These are phyloP conservation scores for Orbilia quercus DNA, from an alignment of 2,329 filamentous ascomycete species.

Conservation along the genomic window DNA sequence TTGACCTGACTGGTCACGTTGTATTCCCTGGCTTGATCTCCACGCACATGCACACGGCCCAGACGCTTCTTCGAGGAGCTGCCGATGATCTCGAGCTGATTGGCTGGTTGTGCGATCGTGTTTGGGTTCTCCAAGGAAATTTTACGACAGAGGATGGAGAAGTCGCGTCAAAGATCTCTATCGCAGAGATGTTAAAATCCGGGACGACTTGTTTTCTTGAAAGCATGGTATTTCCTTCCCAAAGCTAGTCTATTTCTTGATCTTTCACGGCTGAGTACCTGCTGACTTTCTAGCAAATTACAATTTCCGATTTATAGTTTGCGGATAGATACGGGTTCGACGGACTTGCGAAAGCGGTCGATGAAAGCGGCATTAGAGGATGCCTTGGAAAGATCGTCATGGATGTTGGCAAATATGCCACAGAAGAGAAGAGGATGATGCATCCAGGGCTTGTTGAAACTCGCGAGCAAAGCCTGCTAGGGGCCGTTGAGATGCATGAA, in stretches of 20 bases:
- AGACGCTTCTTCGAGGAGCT: constrained; percentile 66
- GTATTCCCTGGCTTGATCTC: constrained; percentile 68
- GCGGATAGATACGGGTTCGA: constrained; percentile 66
- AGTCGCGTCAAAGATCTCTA: constrained; percentile 66
- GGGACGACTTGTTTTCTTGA: constrained; percentile 69
- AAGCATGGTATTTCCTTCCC: constrained; percentile 64
- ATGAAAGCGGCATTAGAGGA: constrained; percentile 65
- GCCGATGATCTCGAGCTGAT: constrained; percentile 68
- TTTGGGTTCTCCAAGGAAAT: constrained; percentile 66
- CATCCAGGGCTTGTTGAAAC: constrained; percentile 64
- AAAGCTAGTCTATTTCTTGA: constrained; percentile 16
- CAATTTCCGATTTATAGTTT: constrained; percentile 61
- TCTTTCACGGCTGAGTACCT: not conserved
- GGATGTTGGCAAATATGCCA: constrained; percentile 64
- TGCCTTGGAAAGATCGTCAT: constrained; percentile 66
- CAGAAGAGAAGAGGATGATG: constrained; percentile 65
- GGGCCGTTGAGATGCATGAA: constrained; percentile 62
- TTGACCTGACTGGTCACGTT: constrained; percentile 64
- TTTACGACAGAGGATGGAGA: constrained; percentile 67
- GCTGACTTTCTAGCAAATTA: constrained; percentile 53
- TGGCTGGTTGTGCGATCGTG: constrained; percentile 67
- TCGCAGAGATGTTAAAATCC: constrained; percentile 67
- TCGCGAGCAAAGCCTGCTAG: constrained; percentile 61
- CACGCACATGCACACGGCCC: constrained; percentile 67
- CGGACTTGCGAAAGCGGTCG: constrained; percentile 64